phyloP scores from a whole-genome alignment of 371 early-diverging fungal species.

The Funneliformis caledonium region DNA sequence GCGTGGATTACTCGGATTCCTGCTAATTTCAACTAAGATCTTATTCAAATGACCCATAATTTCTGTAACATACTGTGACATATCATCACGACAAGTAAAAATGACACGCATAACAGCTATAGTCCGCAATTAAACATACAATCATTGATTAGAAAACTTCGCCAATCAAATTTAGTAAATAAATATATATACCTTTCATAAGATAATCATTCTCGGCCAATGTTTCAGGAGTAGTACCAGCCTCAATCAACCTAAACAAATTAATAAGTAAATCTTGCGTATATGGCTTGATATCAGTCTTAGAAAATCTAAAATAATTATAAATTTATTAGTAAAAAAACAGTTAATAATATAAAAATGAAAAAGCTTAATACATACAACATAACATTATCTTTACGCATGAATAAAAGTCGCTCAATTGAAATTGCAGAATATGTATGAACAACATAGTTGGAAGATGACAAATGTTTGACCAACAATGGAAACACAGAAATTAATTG shows the following conservation, averaged over 20 bases:
- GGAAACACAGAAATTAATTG: constrained; percentile 80
- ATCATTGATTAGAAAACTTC: neutral
- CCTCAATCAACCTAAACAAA: constrained; percentile 78
- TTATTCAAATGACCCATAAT: constrained; percentile 74
- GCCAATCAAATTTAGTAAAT: neutral
- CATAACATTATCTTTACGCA: constrained; percentile 70
- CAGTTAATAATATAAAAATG: neutral
- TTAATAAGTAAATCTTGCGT: constrained; percentile 70
- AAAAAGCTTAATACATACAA: constrained; percentile 55
- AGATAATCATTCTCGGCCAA: constrained; percentile 95
- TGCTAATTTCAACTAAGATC: constrained; percentile 83
- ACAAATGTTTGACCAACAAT: constrained; percentile 79
- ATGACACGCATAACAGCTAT: constrained; percentile 83
- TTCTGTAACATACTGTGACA: constrained; percentile 70
- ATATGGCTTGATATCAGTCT: constrained; percentile 72
- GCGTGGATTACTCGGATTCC: constrained; percentile 95
- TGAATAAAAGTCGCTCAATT: constrained; percentile 87
- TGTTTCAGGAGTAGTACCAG: constrained; percentile 74
- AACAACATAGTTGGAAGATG: constrained; percentile 80
- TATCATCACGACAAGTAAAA: constrained; percentile 71
- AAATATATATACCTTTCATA: constrained; percentile 56
- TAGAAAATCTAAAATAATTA: constrained; percentile 52
- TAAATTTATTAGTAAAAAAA: constrained; percentile 9
- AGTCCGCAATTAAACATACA: neutral
- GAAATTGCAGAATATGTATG: constrained; percentile 92